phyloP scores from a whole-genome alignment of 352 stramenopile species.

The Phytophthora idaei region DNA sequence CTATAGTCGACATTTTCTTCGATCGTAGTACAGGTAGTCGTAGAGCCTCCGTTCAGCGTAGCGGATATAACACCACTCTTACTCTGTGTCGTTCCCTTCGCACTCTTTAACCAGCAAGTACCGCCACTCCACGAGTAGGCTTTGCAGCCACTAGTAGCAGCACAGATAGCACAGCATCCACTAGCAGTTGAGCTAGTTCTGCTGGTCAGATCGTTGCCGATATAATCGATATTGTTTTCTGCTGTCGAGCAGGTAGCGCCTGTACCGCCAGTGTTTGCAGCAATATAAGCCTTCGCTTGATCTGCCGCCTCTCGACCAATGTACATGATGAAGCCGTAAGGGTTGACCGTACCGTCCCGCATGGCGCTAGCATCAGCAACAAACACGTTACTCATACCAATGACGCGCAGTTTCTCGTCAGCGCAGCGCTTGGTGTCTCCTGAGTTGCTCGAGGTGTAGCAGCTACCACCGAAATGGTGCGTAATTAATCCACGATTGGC shows the following conservation, averaged over 20 bases:
- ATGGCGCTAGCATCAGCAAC: constrained; percentile 64
- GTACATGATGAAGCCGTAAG: constrained; percentile 82
- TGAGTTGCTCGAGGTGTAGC: constrained; percentile 62
- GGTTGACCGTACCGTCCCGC: constrained; percentile 69
- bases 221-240: constrained; percentile 51
- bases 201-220: constrained; percentile 39
- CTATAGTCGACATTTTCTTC: constrained; percentile 44
- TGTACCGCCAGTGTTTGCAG: constrained; percentile 7
- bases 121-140: constrained; percentile 62
- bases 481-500: constrained; percentile 36
- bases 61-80: constrained; percentile 24
- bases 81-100: constrained; percentile 21
- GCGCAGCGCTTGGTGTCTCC: constrained; percentile 55
- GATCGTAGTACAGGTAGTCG: constrained; percentile 31
- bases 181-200: constrained; percentile 34
- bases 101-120: constrained; percentile 65
- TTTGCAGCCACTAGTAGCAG: constrained; percentile 30
- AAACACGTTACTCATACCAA: constrained; percentile 75
- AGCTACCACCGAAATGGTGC: constrained; percentile 77
- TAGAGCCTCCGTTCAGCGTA: constrained; percentile 19
- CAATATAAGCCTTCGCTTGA: constrained; percentile 40
- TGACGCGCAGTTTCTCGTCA: constrained; percentile 59
- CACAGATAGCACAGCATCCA: constrained; percentile 46
- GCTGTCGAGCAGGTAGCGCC: constrained; percentile 23
- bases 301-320: constrained; percentile 54